These are phyloP conservation scores for Claviceps maximensis DNA, from an alignment of 2,329 filamentous ascomycete genomes.

Conservation along the genomic window DNA sequence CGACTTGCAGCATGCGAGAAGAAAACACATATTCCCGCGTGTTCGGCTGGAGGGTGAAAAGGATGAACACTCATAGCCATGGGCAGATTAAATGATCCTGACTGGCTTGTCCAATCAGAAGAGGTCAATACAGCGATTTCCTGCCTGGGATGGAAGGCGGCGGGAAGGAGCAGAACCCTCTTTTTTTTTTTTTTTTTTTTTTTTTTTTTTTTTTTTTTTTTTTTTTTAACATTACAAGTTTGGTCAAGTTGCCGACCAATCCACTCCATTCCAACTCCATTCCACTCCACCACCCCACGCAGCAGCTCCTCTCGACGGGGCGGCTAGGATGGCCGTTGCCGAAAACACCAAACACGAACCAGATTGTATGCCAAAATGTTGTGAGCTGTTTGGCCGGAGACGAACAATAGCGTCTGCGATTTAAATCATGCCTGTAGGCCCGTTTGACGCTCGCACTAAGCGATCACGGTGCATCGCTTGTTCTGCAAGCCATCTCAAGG, in stretches of 20 bases:
- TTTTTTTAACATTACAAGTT: no score
- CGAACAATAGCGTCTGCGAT: neutral
- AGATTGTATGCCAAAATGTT: no score
- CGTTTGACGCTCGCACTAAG: conserved; percentile 19
- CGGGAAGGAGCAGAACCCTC: neutral
- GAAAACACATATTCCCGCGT: neutral
- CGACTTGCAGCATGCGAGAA: neutral
- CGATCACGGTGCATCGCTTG: conserved; percentile 19
- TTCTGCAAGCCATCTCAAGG: conserved; percentile 21
- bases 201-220: no score
- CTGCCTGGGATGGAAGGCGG: neutral
- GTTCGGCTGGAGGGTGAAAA: neutral
- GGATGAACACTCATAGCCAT: neutral
- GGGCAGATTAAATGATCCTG: neutral
- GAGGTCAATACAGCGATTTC: neutral
- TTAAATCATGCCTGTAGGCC: neutral
- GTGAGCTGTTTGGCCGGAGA: neutral
- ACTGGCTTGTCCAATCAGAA: neutral
- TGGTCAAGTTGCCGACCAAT: no score
- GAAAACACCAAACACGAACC: no score
- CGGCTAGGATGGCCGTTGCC: no score
- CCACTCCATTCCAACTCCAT: no score
- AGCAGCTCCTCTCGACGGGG: no score
- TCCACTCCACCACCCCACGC: no score
- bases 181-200: no score